phyloP scores from a whole-genome alignment of 352 stramenopile species.

The Phytopythium chamaehyphon region DNA sequence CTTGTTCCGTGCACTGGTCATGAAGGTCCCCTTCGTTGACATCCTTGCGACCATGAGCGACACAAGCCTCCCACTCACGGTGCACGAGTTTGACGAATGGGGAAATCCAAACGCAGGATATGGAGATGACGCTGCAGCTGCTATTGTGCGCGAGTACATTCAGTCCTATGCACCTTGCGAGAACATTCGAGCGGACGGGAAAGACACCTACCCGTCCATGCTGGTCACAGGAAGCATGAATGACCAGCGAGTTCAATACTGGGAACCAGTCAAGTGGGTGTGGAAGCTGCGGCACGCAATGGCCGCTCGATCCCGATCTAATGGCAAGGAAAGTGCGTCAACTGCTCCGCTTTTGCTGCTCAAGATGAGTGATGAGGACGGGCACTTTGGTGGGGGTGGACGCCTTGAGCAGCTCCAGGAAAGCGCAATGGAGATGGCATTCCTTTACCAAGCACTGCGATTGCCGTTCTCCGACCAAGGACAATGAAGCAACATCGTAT shows the following conservation, averaged over 20 bases:
- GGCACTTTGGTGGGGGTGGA: constrained; percentile 76
- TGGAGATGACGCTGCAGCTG: constrained; percentile 11
- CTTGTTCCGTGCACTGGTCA: constrained; percentile 70
- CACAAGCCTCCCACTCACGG: constrained; percentile 74
- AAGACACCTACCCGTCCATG: constrained; percentile 65
- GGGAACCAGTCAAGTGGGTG: constrained; percentile 85
- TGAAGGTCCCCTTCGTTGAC: constrained; percentile 90
- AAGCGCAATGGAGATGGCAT: constrained; percentile 79
- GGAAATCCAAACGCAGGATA: constrained; percentile 46
- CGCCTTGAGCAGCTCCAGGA: constrained; percentile 76
- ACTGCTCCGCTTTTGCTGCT: constrained; percentile 34
- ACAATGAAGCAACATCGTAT: not conserved
- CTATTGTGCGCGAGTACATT: constrained; percentile 58
- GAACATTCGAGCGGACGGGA: constrained; percentile 39
- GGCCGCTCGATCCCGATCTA: constrained; percentile 9
- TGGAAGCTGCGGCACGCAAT: constrained; percentile 64
- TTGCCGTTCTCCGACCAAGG: constrained; percentile 35
- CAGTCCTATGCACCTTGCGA: constrained; percentile 77
- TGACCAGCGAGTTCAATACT: constrained; percentile 81
- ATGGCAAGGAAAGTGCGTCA: not conserved
- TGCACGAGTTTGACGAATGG: constrained; percentile 93
- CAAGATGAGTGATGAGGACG: constrained; percentile 78
- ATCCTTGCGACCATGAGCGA: constrained; percentile 88
- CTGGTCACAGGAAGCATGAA: constrained; percentile 81
- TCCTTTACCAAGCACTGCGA: constrained; percentile 66